Base-by-base conservation (phyloP, 805 yeast species). In the Metschnikowia arizonensis region DNA sequence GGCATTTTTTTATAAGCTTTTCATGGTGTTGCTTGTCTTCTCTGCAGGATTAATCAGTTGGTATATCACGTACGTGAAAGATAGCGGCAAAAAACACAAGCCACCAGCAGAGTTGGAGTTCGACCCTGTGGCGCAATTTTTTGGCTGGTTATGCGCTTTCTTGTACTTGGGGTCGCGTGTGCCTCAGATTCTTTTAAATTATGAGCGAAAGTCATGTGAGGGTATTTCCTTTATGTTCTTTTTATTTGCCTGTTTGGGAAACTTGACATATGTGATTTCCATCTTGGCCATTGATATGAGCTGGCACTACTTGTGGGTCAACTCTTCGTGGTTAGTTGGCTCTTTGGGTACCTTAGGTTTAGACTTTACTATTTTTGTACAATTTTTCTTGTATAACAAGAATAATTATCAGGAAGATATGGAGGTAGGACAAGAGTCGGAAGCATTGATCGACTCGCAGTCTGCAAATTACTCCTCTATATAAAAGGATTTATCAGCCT, bases 161-260 rank as follows among this genome's bases (percentile, higher is more conserved):
- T 69, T 86, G 33, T 86, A 86, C 58, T 66, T 91, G 49, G 96
- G 96, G 2, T 90, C 98, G 14, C 74, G 99, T 56, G 66, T 93
- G 24, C 99, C 99, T 1, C 99, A 93, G 67, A 88, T 93, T 44
- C 63, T 88, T 47, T 74, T 91, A 49, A 93, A 93, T 66, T 88
- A 76, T 60, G 74, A 83, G 62, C 77, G 97, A 59, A 90, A 89
- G 66, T 85, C 95, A 1, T 89, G 97, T 62, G 98, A 93, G 50
- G 98, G 98, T 19, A 86, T 91, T 40, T 88, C 96, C 9, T 88
- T 93, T 59, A 74, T 91, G 74, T 91, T 93, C 66, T 91, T 91
- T 67, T 68, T 93, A 18, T 91, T 93, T 73, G 98, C 99, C 17
- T 89, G 97, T 63, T 69, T 91, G 46, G 99, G 99, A 38, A 93